Base-by-base conservation (phyloP, 192 early-diverging fungal genomes). In the Coemansia erecta region DNA sequence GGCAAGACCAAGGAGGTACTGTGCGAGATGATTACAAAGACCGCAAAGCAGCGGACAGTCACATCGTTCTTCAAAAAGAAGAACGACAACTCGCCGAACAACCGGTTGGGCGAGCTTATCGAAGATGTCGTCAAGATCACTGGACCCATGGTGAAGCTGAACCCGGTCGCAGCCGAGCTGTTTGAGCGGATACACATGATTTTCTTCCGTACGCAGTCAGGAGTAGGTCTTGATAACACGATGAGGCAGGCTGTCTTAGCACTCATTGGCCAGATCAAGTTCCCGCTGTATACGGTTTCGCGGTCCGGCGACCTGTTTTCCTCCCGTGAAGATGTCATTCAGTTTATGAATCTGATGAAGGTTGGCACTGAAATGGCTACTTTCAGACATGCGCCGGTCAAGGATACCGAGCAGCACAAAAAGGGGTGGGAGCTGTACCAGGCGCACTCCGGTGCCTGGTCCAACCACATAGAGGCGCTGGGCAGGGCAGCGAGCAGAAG, bases 171-270 rank as follows among this genome's bases (percentile, higher is more conserved):
- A 17, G 63, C 54, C 1, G 77, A 72, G 46, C 50, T 80, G 37
- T 80, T 80, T 65, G 66, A 73, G 47, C 77, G 77, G 3, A 39
- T 80, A n/a, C 77, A 80, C 43, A n/a, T 73, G 42, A 58, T 80
- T 18, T 80, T 66, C 61, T 80, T 73, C 64, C 70, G 77, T 42
- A 51, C 59, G 17, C 60, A 63, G 15, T 51, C 61, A 23, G 59
- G 58, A 15, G 10, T 63, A 33, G 63, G 58, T 22, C 63, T 70
- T 44, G 71, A 72, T 58, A 66, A 63, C 42, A 28, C 77, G 21
- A 73, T 80, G 61, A 61, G 50, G 26, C 26, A 48, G 0, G 70
- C 77, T 0, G 58, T 80, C 13, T 22, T 80, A 28, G 63, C 71
- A 9, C 49, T 51, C 0, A 58, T 73, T 18, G 69, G 69, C 21